These are phyloP conservation scores for Plasmodium malariae DNA, from an alignment of 169 alveolate genomes.

Conservation along the genomic window DNA sequence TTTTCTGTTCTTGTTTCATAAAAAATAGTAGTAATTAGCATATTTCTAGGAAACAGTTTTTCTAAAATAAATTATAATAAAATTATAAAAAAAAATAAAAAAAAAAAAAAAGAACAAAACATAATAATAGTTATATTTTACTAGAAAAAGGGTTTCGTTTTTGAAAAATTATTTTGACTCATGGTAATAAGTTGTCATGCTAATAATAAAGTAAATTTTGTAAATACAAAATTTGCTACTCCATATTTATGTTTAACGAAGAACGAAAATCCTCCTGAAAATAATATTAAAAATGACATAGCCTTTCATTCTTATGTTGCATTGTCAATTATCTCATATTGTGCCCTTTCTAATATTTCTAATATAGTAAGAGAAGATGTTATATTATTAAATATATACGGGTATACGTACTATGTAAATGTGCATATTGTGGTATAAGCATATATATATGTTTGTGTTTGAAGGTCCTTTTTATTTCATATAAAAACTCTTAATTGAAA, in stretches of 20 bases:
- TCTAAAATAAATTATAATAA: no score
- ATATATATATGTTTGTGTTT: neutral
- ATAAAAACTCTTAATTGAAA: no score
- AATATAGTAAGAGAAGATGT: neutral
- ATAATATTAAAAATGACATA: neutral
- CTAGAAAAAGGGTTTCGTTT: no score
- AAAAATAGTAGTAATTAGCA: no score
- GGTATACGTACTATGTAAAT: neutral
- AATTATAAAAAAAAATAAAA: no score
- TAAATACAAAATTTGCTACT: neutral
- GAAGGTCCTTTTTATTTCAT: no score
- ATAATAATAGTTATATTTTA: no score
- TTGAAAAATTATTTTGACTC: neutral
- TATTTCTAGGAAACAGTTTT: no score
- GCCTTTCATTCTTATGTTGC: neutral
- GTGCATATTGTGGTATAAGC: no score
- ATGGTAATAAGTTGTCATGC: neutral
- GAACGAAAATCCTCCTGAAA: neutral
- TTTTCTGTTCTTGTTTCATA: no score
- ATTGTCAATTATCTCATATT: neutral
- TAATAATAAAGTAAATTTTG: neutral
- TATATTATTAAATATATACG: no score
- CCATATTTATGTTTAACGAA: neutral
- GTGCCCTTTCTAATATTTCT: neutral
- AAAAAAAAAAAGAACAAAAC: no score